A percentile compares a stretch with the other conserved stretches of the same genome.
These are phyloP conservation scores for Hirschioporus abietinus DNA, from an alignment of 768 basidiomycete species.

Conservation along the genomic window DNA sequence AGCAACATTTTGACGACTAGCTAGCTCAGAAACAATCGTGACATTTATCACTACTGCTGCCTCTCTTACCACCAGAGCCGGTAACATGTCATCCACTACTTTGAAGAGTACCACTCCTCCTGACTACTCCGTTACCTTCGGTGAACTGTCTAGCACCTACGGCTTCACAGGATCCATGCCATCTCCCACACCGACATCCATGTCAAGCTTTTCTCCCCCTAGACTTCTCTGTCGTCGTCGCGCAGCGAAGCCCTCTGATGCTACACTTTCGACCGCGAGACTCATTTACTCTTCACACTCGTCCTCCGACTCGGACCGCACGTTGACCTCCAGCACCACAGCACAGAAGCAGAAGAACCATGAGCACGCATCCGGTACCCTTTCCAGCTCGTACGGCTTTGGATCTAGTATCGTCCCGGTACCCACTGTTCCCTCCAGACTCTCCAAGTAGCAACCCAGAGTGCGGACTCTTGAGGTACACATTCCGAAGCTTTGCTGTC, in stretches of 20 bases:
- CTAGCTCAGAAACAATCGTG: background rate
- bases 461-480: too few species aligned
- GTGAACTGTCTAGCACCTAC: background rate
- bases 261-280: background rate
- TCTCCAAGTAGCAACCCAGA: background rate
- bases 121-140: background rate
- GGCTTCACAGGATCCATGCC: background rate
- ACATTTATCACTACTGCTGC: background rate
- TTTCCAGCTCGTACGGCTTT: background rate
- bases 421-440: background rate
- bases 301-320: background rate
- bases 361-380: background rate
- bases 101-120: background rate
- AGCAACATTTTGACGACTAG: background rate
- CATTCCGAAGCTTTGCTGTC: too few species aligned
- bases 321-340: background rate
- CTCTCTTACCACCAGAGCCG: background rate
- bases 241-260: background rate
- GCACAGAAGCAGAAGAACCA: background rate
- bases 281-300: background rate
- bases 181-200: background rate
- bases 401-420: background rate
- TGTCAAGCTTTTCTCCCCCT: background rate
- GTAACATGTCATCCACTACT: background rate
- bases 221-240: background rate